A percentile compares a stretch with the other conserved stretches of the same genome.
These are phyloP conservation scores for Vanderwaltozyma tropicalis DNA, from an alignment of 805 yeast genomes.

Conservation along the genomic window DNA sequence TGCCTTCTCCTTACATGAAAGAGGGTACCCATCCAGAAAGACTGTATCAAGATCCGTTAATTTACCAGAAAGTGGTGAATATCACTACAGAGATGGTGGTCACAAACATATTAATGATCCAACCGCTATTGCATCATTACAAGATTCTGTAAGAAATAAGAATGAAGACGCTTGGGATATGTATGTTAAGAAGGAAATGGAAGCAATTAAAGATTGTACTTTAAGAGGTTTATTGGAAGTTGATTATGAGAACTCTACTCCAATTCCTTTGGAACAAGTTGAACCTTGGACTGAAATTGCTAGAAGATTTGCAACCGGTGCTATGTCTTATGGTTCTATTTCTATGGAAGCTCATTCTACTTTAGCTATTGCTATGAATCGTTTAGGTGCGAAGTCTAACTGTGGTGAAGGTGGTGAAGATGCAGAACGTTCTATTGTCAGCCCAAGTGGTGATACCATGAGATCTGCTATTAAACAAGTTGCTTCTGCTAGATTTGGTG, in stretches of 20 bases:
- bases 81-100: conserved; percentile 98
- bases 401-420: conserved; percentile 99
- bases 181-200: conserved; percentile 81
- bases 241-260: conserved; percentile 58
- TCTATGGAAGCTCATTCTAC: conserved; percentile 98
- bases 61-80: conserved; percentile 92
- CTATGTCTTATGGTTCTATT: conserved; percentile 98
- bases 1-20: conserved; percentile 86
- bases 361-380: conserved; percentile 95
- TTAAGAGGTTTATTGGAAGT: conserved; percentile 88
- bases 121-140: conserved; percentile 85
- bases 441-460: conserved; percentile 91
- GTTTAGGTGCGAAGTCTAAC: conserved; percentile 94
- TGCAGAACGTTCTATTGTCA: conserved; percentile 72
- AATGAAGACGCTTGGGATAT: conserved; percentile 88
- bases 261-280: conserved; percentile 93
- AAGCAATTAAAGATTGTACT: conserved; percentile 87
- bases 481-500: conserved; percentile 98
- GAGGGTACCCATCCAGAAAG: conserved; percentile 75
- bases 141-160: conserved; percentile 96
- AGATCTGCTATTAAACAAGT: conserved; percentile 97
- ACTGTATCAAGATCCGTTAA: conserved; percentile 56
- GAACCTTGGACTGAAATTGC: conserved; percentile 99
- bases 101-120: conserved; percentile 94
- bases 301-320: conserved; percentile 96